phyloP scores from a whole-genome alignment of 345 rosid genomes.

The Eucalyptus dawsonii region DNA sequence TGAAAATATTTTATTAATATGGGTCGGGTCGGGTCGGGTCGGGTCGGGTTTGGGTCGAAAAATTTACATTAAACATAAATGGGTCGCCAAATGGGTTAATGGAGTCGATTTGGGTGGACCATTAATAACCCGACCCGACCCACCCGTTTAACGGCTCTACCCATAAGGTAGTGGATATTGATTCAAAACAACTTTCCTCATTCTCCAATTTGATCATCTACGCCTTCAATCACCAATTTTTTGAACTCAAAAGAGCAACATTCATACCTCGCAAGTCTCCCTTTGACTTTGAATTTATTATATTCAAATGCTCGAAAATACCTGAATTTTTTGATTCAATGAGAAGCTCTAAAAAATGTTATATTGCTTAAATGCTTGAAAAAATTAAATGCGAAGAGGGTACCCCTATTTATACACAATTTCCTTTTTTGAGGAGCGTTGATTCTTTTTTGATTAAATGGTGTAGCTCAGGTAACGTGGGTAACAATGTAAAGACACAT shows the following conservation, averaged over 20 bases:
- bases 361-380: neutral
- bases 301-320: no score
- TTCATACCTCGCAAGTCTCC: rapidly evolving
- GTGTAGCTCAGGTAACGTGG: rapidly evolving
- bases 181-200: neutral
- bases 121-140: no score
- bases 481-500: neutral
- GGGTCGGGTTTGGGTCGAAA: no score
- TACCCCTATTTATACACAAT: rapidly evolving
- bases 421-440: rapidly evolving
- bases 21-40: no score
- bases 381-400: rapidly evolving
- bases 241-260: neutral
- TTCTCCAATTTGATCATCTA: neutral
- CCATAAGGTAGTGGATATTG: neutral
- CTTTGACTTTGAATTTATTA: neutral
- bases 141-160: no score
- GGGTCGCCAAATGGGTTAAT: no score
- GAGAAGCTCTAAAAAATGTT: neutral
- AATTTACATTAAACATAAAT: no score
- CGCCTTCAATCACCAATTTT: rapidly evolving
- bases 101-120: no score
- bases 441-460: neutral
- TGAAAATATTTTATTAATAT: no score
- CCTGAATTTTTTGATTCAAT: rapidly evolving